Percentiles rank a stretch among this genome's conserved stretches.
Evolutionary conservation across 306 rosid genomes (phyloP).

Genomic region (Lupinus albus): DNA sequence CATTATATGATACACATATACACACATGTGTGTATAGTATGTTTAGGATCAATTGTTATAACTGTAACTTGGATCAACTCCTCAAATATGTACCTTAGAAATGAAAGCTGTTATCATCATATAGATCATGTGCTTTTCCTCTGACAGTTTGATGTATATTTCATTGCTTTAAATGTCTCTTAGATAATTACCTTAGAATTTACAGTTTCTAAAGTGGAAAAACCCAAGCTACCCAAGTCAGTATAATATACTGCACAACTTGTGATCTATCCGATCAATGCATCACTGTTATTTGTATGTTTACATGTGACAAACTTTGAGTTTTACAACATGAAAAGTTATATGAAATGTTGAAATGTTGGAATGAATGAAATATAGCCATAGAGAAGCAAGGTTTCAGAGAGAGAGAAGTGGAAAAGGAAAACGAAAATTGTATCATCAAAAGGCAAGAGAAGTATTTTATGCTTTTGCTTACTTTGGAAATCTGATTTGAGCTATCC

Average conservation of each 20-base stretch:
- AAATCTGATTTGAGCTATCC: conserved; percentile 17
- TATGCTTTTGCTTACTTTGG: conserved; percentile 4
- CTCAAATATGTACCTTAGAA: neutral
- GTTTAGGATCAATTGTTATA: conserved; percentile 1
- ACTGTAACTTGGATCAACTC: neutral
- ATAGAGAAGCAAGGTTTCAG: neutral
- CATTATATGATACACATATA: neutral
- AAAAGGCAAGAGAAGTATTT: neutral
- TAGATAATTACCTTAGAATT: neutral
- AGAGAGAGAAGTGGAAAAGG: neutral
- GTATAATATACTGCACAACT: neutral
- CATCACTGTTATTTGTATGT: neutral
- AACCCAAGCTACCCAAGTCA: neutral
- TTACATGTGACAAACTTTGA: no score
- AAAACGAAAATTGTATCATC: neutral
- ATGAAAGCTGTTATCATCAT: conserved; percentile 6
- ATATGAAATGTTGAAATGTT: no score
- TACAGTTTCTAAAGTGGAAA: neutral
- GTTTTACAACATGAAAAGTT: no score
- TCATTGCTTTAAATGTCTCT: neutral
- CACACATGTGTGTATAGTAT: no score
- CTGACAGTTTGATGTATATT: neutral
- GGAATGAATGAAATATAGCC: conserved; percentile 3
- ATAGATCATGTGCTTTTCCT: neutral
- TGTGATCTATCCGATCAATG: neutral